A percentile compares a stretch with the other conserved stretches of the same genome.
Conservation (phyloP, 73 alveolate genomes). For the Breviolum minutum region DNA sequence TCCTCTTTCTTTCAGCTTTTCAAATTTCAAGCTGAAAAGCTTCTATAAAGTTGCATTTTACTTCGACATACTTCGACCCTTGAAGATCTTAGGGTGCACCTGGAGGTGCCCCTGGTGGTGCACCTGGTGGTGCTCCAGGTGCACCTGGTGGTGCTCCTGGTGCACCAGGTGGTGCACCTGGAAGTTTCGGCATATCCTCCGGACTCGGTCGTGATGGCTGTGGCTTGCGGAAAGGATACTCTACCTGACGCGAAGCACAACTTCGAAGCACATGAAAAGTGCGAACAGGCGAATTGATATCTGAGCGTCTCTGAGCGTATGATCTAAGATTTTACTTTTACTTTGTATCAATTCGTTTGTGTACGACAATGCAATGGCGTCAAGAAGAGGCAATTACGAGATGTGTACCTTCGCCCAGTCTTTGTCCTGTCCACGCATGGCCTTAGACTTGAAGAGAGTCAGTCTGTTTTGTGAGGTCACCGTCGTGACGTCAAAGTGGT, state of each 20-base stretch:
- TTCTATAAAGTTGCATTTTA: too few species aligned
- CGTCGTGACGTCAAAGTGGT: too few species aligned
- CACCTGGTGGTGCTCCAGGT: conserved; percentile 68
- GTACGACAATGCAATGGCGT: too few species aligned
- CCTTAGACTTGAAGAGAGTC: background rate
- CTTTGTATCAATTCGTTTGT: too few species aligned
- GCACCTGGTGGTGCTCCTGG: conserved; percentile 39
- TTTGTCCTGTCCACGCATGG: conserved; percentile 73
- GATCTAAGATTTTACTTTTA: too few species aligned
- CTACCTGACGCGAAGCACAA: background rate
- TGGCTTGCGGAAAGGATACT: conserved; percentile 66
- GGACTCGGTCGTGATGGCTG: conserved; percentile 22
- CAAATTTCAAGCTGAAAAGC: background rate
- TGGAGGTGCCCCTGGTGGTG: conserved; percentile 29
- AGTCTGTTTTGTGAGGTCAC: background rate
- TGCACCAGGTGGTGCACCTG: conserved; percentile 23
- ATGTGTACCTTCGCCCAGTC: conserved; percentile 56
- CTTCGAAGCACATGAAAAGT: too few species aligned
- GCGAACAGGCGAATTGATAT: too few species aligned
- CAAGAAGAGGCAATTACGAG: background rate
- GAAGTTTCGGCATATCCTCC: conserved; percentile 54
- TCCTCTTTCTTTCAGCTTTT: background rate
- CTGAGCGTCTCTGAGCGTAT: too few species aligned
- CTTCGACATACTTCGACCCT: too few species aligned
- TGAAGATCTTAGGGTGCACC: background rate